A percentile compares a stretch with the other conserved stretches of the same genome.
phyloP scores from a whole-genome alignment of 2,329 filamentous ascomycete genomes.

The Chlorencoelia australis region DNA sequence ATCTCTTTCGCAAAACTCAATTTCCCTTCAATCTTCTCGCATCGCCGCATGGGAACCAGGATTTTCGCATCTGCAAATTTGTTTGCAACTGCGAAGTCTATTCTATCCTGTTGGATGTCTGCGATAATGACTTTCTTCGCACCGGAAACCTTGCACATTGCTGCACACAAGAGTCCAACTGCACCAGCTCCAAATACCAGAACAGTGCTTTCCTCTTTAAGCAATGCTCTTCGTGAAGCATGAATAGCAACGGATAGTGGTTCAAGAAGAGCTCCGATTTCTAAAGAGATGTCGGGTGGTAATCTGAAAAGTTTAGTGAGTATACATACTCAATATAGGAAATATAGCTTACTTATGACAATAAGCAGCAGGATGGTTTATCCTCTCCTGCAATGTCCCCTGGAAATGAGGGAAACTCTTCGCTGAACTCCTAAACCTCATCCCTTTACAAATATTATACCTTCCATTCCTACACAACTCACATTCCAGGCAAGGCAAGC shows the following conservation, averaged over 20 bases:
- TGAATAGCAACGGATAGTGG: constrained; percentile 84
- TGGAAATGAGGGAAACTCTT: constrained; percentile 28
- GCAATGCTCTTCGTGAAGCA: constrained; percentile 69
- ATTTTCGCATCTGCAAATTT: constrained; percentile 25
- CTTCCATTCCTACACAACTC: constrained; percentile 81
- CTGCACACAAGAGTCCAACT: constrained; percentile 56
- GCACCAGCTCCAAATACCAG: constrained; percentile 88
- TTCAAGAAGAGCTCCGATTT: constrained; percentile 84
- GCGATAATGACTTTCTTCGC: constrained; percentile 87
- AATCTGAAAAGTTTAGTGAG: constrained; percentile 19
- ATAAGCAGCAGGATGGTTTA: constrained; percentile 92
- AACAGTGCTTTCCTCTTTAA: constrained; percentile 73
- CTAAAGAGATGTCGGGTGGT: constrained; percentile 67
- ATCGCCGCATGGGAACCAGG: constrained; percentile 25
- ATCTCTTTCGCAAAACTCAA: constrained; percentile 28
- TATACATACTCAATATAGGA: neutral
- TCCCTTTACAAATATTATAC: constrained; percentile 81
- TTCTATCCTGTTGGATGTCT: constrained; percentile 81
- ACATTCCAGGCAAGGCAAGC: constrained; percentile 82
- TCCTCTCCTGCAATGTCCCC: constrained; percentile 26
- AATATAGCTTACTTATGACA: constrained; percentile 60
- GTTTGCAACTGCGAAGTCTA: constrained; percentile 57
- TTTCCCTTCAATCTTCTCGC: constrained; percentile 23
- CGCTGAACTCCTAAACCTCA: constrained; percentile 28
- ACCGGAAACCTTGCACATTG: constrained; percentile 52